Conservation (phyloP, 257 asterid genomes). For the Datura wrightii region DNA sequence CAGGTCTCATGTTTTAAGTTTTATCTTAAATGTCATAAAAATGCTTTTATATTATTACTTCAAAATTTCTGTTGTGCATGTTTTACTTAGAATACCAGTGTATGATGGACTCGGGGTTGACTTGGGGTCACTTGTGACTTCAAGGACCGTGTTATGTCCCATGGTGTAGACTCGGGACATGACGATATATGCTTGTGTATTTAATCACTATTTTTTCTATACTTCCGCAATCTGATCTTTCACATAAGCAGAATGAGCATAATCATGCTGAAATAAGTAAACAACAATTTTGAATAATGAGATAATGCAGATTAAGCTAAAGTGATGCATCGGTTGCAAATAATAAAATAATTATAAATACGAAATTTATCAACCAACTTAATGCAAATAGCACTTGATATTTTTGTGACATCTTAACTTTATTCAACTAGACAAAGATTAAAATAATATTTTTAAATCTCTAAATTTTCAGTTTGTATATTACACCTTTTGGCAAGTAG, state of each 20-base stretch:
- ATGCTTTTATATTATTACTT: no score
- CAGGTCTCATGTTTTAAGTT: no score
- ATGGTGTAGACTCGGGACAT: no score
- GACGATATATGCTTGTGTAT: constrained; percentile 41
- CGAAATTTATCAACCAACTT: neutral
- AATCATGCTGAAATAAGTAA: constrained; percentile 64
- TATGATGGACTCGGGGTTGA: no score
- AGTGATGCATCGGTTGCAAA: neutral
- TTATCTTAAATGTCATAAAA: no score
- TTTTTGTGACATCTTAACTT: neutral
- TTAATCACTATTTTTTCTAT: constrained; percentile 55
- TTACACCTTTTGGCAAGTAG: neutral
- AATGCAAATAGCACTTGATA: neutral
- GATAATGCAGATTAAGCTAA: neutral
- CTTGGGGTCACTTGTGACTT: no score
- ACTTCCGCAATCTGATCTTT: constrained; percentile 69
- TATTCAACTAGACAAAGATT: neutral
- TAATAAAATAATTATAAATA: neutral
- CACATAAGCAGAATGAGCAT: constrained; percentile 79
- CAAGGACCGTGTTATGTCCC: no score
- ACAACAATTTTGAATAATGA: neutral
- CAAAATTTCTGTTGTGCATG: no score
- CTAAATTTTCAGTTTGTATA: neutral
- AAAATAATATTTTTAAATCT: neutral
- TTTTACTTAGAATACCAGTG: no score